These are phyloP conservation scores for Arthrobotrys pseudoclavata DNA, from an alignment of 2,329 filamentous ascomycete genomes.

Conservation along the genomic window DNA sequence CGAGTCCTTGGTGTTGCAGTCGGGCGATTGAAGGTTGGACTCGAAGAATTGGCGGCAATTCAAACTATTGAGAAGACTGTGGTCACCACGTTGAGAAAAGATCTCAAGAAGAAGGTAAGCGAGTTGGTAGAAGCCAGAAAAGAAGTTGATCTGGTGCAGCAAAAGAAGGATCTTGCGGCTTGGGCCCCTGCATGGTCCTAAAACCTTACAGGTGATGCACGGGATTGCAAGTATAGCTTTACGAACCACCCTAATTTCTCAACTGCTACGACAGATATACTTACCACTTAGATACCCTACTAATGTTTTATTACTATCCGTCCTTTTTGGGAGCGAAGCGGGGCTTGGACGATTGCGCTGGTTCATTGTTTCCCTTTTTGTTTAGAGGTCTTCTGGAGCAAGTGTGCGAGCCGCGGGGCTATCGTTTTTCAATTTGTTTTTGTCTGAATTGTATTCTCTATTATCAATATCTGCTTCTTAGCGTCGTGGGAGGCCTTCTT, in stretches of 20 bases:
- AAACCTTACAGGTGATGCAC: background rate
- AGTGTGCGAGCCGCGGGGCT: conserved; percentile 4
- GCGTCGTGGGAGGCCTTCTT: conserved; percentile 22
- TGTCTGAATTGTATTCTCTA: conserved; percentile 3
- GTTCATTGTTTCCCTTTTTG: conserved; percentile 5
- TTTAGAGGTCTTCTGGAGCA: conserved; percentile 38
- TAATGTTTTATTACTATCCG: conserved; percentile 31
- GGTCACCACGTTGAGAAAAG: conserved; percentile 37
- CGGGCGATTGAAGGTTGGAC: conserved; percentile 37
- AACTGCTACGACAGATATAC: conserved; percentile 2
- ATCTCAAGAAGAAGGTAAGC: conserved; percentile 38
- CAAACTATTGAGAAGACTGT: conserved; percentile 49
- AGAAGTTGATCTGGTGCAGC: conserved; percentile 29
- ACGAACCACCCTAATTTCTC: background rate
- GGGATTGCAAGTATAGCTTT: background rate
- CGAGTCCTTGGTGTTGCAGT: conserved; percentile 37
- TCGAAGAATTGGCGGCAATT: conserved; percentile 42
- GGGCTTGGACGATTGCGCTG: conserved; percentile 4
- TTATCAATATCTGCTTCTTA: conserved; percentile 23
- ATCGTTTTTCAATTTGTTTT: background rate
- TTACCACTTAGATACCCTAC: conserved; percentile 42
- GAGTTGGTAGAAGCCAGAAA: conserved; percentile 45
- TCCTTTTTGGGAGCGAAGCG: conserved; percentile 6
- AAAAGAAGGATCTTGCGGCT: conserved; percentile 47
- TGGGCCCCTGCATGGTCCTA: conserved; percentile 52